Conservation (phyloP, 306 rosid genomes). For the Sicyos edulis region DNA sequence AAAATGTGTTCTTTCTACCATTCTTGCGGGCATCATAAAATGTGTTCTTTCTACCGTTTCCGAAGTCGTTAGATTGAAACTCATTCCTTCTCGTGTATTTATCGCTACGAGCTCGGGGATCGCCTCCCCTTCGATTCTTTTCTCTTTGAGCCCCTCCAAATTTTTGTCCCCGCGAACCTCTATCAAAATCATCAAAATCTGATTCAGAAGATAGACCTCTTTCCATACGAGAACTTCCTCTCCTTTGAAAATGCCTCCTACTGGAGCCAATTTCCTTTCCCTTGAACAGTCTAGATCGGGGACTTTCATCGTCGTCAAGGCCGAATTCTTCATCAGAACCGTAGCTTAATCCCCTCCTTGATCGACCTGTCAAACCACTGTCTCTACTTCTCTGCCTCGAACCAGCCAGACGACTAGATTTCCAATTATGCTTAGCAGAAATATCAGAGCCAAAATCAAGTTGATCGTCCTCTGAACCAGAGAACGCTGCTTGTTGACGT, state of each 20-base stretch:
- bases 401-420: constrained; percentile 53
- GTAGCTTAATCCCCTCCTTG: constrained; percentile 60
- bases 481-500: constrained; percentile 35
- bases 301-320: constrained; percentile 42
- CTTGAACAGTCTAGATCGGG: constrained; percentile 39
- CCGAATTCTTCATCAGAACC: constrained; percentile 75
- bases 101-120: constrained; percentile 21
- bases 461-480: constrained; percentile 53
- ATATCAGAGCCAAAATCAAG: constrained; percentile 41
- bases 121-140: constrained; percentile 14
- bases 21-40: constrained; percentile 1
- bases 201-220: constrained; percentile 31
- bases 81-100: constrained; percentile 26
- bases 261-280: constrained; percentile 28
- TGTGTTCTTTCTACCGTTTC: constrained; percentile 34
- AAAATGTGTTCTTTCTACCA: too few species aligned
- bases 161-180: constrained; percentile 18
- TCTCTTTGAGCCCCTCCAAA: constrained; percentile 23
- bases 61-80: constrained; percentile 34
- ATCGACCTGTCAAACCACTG: constrained; percentile 32
- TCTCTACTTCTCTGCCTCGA: constrained; percentile 40
- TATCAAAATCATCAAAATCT: constrained; percentile 28
- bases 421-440: constrained; percentile 49
- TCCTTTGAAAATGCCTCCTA: constrained; percentile 36
- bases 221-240: constrained; percentile 24